Evolutionary conservation across 106 monocot genomes (phyloP), one percentile per base, ranked within the genome.

Genomic region (Narthecium ossifragum): DNA sequence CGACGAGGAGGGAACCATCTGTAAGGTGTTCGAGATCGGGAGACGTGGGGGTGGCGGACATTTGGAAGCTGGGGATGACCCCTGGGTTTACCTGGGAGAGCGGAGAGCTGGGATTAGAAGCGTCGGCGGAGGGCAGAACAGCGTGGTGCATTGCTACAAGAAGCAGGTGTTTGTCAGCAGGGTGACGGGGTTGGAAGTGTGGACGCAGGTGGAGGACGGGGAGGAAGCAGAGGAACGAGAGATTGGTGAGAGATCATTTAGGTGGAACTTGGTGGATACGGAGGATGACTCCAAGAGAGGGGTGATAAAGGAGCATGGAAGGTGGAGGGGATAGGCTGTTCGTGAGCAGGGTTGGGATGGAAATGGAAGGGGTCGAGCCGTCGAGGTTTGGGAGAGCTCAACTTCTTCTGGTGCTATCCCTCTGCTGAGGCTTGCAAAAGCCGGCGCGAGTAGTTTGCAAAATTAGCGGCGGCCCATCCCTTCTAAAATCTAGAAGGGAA

Each of bases 1-100:
- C 33, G 8, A 6, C 13, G 75, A 90, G 59, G 66, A 55, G 53
- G 22, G 26, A 52, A 53, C 62, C 30, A 68, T 86, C 8, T 86
- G 78, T 66, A 86, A 98, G 81, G 90, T 98, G 6, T 98, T 98
- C 76, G 78, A 91, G 82, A 57, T 91, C 91, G 0, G 96, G 96
- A 21, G 96, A 91, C 56, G 66, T 98, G 26, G 96, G 47, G 20
- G 48, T 81, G 34, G 87, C 79, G 24, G 87, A 91, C 64, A 40
- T 98, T 64, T 75, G 94, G 59, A 72, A 30, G 86, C 80, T 96
- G 17, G 86, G 46, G 78, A 81, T 15, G 84, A 90, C 70, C 86
- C 87, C 0, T 98, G 96, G 96, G 61, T 76, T 30, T 98, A 98
- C 67, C 48, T 91, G 63, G 82, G 85, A 63, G 92, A 92, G 24